Evolutionary conservation across 129 eudicot genomes (phyloP).

Genomic region (Oenanthe sinensis): DNA sequence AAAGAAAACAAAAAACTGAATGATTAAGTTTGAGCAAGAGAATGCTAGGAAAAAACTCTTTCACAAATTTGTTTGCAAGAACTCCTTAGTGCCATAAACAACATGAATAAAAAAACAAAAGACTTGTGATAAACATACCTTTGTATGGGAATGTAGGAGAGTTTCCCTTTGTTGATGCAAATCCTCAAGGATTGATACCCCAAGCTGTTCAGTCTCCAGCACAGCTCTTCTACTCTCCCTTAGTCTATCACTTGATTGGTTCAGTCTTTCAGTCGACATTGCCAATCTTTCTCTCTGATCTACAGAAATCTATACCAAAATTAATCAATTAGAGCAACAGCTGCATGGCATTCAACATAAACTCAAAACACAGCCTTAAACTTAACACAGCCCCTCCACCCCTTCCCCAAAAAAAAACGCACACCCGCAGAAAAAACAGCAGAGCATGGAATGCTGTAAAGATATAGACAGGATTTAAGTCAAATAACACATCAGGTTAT

Average conservation of each 20-base stretch:
- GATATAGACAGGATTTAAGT: neutral
- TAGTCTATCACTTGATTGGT: conserved; percentile 76
- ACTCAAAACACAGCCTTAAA: neutral
- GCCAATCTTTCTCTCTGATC: conserved; percentile 74
- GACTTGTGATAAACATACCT: conserved; percentile 34
- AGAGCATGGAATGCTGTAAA: neutral
- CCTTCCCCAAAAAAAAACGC: neutral
- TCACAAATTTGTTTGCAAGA: neutral
- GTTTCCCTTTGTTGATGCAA: conserved; percentile 92
- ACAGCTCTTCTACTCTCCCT: conserved; percentile 81
- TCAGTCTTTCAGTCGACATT: conserved; percentile 80
- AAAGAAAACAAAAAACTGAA: neutral
- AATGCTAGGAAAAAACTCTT: neutral
- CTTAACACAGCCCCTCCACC: neutral
- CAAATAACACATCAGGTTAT: neutral
- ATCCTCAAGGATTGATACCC: conserved; percentile 82
- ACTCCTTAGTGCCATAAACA: neutral
- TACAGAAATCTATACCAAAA: conserved; percentile 49
- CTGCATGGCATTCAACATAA: neutral
- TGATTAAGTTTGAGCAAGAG: neutral
- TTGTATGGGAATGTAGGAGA: conserved; percentile 69
- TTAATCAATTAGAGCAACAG: neutral
- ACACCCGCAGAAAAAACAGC: too few relatives aligned
- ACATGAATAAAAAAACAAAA: neutral
- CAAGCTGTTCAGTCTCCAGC: conserved; percentile 91